A percentile compares a stretch with the other conserved stretches of the same genome.
phyloP scores from a whole-genome alignment of 2,329 filamentous ascomycete genomes.

The Cercospora sp. region DNA sequence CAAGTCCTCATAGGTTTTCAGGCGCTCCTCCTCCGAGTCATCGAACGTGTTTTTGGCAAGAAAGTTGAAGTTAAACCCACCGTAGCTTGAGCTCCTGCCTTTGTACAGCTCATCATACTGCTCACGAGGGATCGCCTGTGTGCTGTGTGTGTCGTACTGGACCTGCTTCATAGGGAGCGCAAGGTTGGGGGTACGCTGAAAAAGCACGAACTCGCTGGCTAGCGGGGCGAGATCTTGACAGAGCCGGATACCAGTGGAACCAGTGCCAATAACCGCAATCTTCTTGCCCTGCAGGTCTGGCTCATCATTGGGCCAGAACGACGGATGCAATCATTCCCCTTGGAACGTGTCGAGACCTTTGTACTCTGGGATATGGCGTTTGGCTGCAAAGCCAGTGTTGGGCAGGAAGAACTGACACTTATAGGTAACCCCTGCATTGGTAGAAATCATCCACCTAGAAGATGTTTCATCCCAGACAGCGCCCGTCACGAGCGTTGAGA shows the following conservation, averaged over 20 bases:
- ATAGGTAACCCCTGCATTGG: not conserved
- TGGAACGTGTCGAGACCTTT: slow-evolving; percentile 39
- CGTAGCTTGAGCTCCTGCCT: slow-evolving; percentile 52
- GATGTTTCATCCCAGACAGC: slow-evolving; percentile 52
- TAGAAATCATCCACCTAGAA: slow-evolving; percentile 27
- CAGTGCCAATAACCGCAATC: slow-evolving; percentile 45
- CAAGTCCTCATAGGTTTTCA: slow-evolving; percentile 13
- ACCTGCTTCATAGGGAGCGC: slow-evolving; percentile 49
- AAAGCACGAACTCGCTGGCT: slow-evolving; percentile 51
- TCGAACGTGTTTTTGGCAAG: slow-evolving; percentile 2
- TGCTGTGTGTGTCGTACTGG: not conserved
- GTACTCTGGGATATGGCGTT: slow-evolving; percentile 40
- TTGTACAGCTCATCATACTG: slow-evolving; percentile 46
- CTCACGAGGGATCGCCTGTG: slow-evolving; percentile 36
- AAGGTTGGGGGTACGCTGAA: slow-evolving; percentile 67
- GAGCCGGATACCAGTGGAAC: slow-evolving; percentile 44
- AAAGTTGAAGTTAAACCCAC: slow-evolving; percentile 45
- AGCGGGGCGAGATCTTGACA: slow-evolving; percentile 33
- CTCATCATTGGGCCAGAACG: slow-evolving; percentile 37
- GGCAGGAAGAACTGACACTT: not conserved
- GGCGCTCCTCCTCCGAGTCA: slow-evolving; percentile 9
- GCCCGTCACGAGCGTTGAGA: slow-evolving; percentile 56
- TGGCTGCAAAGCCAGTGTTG: slow-evolving; percentile 38
- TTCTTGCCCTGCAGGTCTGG: slow-evolving; percentile 33
- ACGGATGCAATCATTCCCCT: slow-evolving; percentile 43